Conservation (phyloP, 805 yeast species). For the Myxozyma udenii region DNA sequence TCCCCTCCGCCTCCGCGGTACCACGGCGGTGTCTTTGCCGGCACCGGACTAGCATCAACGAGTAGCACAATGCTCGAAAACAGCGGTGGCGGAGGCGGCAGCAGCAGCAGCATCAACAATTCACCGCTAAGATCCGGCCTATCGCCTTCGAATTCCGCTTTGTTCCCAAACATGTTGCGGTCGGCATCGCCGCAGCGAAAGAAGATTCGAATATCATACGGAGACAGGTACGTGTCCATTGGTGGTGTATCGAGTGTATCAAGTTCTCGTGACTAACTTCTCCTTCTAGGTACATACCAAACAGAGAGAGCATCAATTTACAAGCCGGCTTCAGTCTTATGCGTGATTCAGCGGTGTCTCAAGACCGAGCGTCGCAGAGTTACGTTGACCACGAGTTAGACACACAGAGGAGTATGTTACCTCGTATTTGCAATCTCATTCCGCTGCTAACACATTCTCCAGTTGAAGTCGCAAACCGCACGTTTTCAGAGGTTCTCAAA, state of each 20-base stretch:
- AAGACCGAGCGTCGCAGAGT: constrained; percentile 27
- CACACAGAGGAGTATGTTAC: constrained; percentile 43
- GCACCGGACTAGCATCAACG: too few relatives aligned
- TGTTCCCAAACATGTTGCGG: background rate
- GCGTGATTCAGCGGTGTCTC: constrained; percentile 40
- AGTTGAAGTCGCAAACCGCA: constrained; percentile 79
- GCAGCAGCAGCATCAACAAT: too few relatives aligned
- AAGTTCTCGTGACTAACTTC: background rate
- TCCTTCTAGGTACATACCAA: constrained; percentile 66
- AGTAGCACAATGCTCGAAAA: too few relatives aligned
- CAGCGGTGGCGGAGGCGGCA: too few relatives aligned
- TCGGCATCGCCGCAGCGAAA: constrained; percentile 19
- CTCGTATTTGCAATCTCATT: background rate
- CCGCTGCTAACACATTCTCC: background rate
- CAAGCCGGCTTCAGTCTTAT: constrained; percentile 76
- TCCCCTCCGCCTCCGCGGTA: too few relatives aligned
- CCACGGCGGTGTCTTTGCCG: too few relatives aligned
- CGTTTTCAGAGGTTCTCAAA: constrained; percentile 79
- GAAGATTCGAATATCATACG: constrained; percentile 14
- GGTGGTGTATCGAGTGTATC: background rate
- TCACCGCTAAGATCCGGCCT: too few relatives aligned
- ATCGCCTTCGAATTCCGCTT: background rate
- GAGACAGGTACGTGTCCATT: constrained; percentile 12
- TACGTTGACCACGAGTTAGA: constrained; percentile 54
- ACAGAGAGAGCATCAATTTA: constrained; percentile 77